Evolutionary conservation across 2,329 filamentous ascomycete genomes (phyloP).

Genomic region (Sarocladium oryzae): DNA sequence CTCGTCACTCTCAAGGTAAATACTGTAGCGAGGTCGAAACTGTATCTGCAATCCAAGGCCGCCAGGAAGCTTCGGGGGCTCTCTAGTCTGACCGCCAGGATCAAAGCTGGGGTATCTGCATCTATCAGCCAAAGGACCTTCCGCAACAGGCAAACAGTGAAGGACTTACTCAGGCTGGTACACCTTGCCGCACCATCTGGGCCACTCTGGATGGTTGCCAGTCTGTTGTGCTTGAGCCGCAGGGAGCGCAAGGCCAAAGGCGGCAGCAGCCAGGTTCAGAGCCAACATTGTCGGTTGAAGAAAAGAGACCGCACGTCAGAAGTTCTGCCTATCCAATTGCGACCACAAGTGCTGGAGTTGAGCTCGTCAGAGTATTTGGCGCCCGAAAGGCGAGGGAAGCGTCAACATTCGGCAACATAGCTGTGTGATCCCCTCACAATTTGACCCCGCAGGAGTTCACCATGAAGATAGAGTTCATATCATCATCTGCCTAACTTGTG

Average conservation of each 20-base stretch:
- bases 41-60: constrained; percentile 35
- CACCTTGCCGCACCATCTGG: constrained; percentile 41
- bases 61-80: constrained; percentile 23
- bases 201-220: constrained; percentile 35
- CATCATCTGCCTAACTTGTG: neutral
- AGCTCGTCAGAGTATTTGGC: too few species aligned
- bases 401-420: too few species aligned
- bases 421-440: too few species aligned
- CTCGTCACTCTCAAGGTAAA: neutral
- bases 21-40: constrained; percentile 21
- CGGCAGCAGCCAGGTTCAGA: neutral
- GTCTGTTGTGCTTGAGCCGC: constrained; percentile 22
- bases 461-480: too few species aligned
- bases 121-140: neutral
- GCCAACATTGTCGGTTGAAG: neutral
- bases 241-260: neutral
- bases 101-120: constrained; percentile 33
- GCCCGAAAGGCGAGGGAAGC: too few species aligned
- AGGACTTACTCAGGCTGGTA: constrained; percentile 32
- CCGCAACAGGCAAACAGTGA: neutral
- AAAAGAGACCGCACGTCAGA: too few species aligned
- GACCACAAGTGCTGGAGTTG: too few species aligned
- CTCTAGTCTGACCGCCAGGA: constrained; percentile 35
- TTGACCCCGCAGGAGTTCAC: too few species aligned
- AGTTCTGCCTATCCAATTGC: too few species aligned